Evolutionary conservation across 75 land plant species (phyloP), one percentile per base, ranked within the genome.

Genomic region (Cunninghamia lanceolata): DNA sequence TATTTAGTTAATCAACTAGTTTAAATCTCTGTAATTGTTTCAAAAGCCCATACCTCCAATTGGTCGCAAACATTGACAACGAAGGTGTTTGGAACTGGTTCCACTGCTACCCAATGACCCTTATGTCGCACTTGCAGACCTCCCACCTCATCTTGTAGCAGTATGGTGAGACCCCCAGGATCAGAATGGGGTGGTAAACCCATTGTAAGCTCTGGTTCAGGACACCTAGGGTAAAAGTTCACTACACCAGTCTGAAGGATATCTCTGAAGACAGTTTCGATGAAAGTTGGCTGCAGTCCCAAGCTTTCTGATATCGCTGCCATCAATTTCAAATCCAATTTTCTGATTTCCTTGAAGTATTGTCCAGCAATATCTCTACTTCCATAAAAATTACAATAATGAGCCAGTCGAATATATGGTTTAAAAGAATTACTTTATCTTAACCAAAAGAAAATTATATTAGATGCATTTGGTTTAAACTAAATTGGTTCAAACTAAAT

Each of bases 151-250:
- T 90, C 90, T 83, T 95, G 96, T 38, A 88, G 85, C 14, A 95
- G 87, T 50, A 95, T 40, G 8, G 93, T 93, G 21, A 94, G 78
- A 45, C 88, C 85, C 19, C 83, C 88, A 35, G 85, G 90, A 40
- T 94, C 96, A n/a, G 90, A 68, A 59, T 94, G 97, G 14, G 89
- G 85, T 16, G 88, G 73, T 30, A 94, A 38, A 10, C 96, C 97
- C 82, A 93, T 56, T 40, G 96, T 92, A n/a, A 92, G 85, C 16
- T 91, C 88, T 9, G 97, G 97, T 66, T 93, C 89, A 0, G 96
- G 97, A 87, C 95, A 95, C 17, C 90, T 91, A 1, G 96, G 96
- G 54, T 95, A 94, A 45, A 90, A 87, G 56, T 95, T 94, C 1
- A 92, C 63, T 8, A 85, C 45, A 56, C 89, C 87, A 59, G 89